Base-by-base conservation (phyloP, 768 basidiomycete genomes). In the Mycena belliarum region DNA sequence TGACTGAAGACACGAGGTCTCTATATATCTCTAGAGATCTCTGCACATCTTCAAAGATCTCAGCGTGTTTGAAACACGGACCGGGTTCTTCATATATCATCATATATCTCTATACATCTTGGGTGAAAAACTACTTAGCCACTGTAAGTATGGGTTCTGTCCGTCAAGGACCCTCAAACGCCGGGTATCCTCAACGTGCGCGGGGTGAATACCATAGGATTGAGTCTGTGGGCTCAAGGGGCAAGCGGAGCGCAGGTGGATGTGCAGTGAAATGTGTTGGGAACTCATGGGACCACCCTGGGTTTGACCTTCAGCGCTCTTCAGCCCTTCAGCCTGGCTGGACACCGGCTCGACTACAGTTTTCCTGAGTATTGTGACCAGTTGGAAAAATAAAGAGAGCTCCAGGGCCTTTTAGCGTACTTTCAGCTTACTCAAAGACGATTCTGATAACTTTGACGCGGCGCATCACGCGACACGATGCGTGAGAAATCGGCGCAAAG, bases 111-210 rank as follows among this genome's bases (percentile, higher is more conserved):
- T n/a, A n/a, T n/a, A n/a, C n/a, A n/a, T n/a, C n/a, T n/a, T n/a
- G n/a, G n/a, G n/a, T n/a, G n/a, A n/a, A n/a, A n/a, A n/a, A n/a
- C n/a, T n/a, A n/a, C n/a, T n/a, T n/a, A n/a, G n/a, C n/a, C n/a
- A n/a, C n/a, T n/a, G n/a, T n/a, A n/a, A n/a, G n/a, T n/a, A n/a
- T n/a, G n/a, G n/a, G n/a, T n/a, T n/a, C n/a, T n/a, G n/a, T n/a
- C n/a, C n/a, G n/a, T n/a, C n/a, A n/a, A n/a, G n/a, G n/a, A n/a
- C n/a, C n/a, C n/a, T n/a, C n/a, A n/a, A n/a, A n/a, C n/a, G n/a
- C n/a, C 61, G 6, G 61, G 61, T 14, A 59, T 63, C 16, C 48
- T 63, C 25, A 59, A 63, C 48, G 35, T 52, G 9, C 61, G 61
- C 16, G 61, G 61, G 25, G n/a, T 20, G 0, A 63, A 63, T 43